These are phyloP conservation scores for Nakazawaea holstii DNA, from an alignment of 805 yeast species.

Conservation along the genomic window DNA sequence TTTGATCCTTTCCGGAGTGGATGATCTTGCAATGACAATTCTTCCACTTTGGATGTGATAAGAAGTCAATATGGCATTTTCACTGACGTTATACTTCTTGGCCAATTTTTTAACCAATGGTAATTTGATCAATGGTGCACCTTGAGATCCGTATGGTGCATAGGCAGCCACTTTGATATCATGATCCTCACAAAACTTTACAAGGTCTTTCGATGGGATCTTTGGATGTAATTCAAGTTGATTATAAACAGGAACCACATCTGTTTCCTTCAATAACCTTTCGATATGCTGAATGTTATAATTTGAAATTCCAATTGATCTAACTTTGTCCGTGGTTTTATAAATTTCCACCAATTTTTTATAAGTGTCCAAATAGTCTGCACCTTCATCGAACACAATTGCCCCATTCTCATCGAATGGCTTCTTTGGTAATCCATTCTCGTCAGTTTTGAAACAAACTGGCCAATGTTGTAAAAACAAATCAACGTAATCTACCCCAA, in stretches of 20 bases:
- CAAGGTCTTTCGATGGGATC: conserved; percentile 34
- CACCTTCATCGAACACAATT: conserved; percentile 82
- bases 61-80: conserved; percentile 55
- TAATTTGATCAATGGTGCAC: conserved; percentile 57
- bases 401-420: conserved; percentile 34
- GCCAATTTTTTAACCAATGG: conserved; percentile 50
- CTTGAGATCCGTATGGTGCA: conserved; percentile 60
- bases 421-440: conserved; percentile 29
- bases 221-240: conserved; percentile 50
- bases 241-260: conserved; percentile 46
- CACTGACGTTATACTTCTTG: conserved; percentile 43
- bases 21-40: conserved; percentile 63
- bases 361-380: conserved; percentile 75
- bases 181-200: conserved; percentile 30
- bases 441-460: conserved; percentile 33
- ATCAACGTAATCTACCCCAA: conserved; percentile 41
- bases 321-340: conserved; percentile 42
- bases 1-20: conserved; percentile 57
- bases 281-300: conserved; percentile 34
- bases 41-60: conserved; percentile 62
- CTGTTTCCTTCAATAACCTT: conserved; percentile 35
- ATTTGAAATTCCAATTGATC: conserved; percentile 50
- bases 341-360: conserved; percentile 79
- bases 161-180: conserved; percentile 45
- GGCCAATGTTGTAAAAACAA: conserved; percentile 48